Evolutionary conservation across 768 basidiomycete species (phyloP).

Genomic region (Lyophyllum semitale): DNA sequence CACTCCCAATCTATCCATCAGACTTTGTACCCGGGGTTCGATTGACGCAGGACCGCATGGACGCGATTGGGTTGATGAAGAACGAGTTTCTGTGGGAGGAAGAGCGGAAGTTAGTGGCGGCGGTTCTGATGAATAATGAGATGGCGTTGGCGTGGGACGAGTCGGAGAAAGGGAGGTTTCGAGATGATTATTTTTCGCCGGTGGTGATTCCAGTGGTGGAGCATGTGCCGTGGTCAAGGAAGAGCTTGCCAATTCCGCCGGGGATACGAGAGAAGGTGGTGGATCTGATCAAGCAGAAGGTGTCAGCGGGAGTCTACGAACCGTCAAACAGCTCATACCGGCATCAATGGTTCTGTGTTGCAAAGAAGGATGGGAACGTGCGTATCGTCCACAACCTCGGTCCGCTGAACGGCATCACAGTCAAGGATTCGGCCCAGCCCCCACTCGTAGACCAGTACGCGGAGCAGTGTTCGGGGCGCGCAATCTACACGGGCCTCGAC

Average conservation of each 20-base stretch:
- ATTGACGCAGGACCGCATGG: constrained; percentile 22
- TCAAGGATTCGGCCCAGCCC: constrained; percentile 32
- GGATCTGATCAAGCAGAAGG: constrained; percentile 25
- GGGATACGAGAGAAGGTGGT: constrained; percentile 26
- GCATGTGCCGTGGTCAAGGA: constrained; percentile 30
- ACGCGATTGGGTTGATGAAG: constrained; percentile 20
- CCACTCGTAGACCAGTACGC: constrained; percentile 37
- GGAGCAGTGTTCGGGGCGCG: constrained; percentile 25
- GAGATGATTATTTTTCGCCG: constrained; percentile 23
- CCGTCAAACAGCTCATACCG: constrained; percentile 38
- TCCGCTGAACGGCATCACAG: constrained; percentile 35
- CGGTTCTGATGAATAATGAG: constrained; percentile 20
- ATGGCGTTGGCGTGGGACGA: constrained; percentile 31
- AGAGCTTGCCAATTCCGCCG: constrained; percentile 32
- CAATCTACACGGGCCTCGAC: constrained; percentile 24
- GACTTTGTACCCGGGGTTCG: constrained; percentile 18
- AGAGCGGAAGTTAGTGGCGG: constrained; percentile 8
- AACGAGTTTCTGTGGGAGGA: constrained; percentile 23
- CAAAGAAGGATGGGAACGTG: constrained; percentile 31
- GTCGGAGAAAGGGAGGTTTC: constrained; percentile 18
- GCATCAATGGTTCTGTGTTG: constrained; percentile 37
- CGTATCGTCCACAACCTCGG: constrained; percentile 39
- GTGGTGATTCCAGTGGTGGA: constrained; percentile 26
- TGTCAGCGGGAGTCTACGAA: constrained; percentile 29
- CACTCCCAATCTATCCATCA: constrained; percentile 8